These are phyloP conservation scores for Passalora sequoiae DNA, from an alignment of 2,329 filamentous ascomycete genomes.

Conservation along the genomic window DNA sequence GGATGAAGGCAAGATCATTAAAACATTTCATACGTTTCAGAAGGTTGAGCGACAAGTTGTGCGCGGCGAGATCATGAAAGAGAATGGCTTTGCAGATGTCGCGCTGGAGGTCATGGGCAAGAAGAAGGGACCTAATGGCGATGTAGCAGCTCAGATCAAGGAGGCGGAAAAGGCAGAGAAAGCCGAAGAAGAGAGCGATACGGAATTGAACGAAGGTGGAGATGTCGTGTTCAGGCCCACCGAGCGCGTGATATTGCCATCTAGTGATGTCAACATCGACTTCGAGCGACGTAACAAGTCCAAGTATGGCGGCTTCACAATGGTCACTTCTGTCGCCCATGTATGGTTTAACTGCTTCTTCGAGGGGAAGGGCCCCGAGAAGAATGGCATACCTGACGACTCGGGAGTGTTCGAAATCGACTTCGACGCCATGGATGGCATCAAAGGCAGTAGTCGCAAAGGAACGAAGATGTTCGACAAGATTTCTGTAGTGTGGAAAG, in stretches of 20 bases:
- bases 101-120: conserved; percentile 42
- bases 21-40: conserved; percentile 74
- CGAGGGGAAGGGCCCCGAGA: conserved; percentile 71
- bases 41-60: conserved; percentile 66
- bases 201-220: conserved; percentile 49
- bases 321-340: conserved; percentile 89
- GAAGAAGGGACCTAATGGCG: conserved; percentile 22
- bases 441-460: conserved; percentile 81
- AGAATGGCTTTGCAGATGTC: conserved; percentile 40
- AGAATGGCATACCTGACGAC: conserved; percentile 59
- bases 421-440: conserved; percentile 84
- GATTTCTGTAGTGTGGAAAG: conserved; percentile 78
- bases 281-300: conserved; percentile 81
- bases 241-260: conserved; percentile 63
- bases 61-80: conserved; percentile 46
- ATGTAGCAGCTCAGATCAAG: conserved; percentile 17
- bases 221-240: conserved; percentile 74
- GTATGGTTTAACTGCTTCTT: conserved; percentile 98
- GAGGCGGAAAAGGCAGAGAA: conserved; percentile 20
- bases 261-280: conserved; percentile 83
- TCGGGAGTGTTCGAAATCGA: conserved; percentile 66
- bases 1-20: conserved; percentile 84
- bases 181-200: conserved; percentile 29
- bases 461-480: conserved; percentile 76
- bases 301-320: conserved; percentile 67